Evolutionary conservation across 768 basidiomycete species (phyloP).

Genomic region (Collybiopsis confluens): DNA sequence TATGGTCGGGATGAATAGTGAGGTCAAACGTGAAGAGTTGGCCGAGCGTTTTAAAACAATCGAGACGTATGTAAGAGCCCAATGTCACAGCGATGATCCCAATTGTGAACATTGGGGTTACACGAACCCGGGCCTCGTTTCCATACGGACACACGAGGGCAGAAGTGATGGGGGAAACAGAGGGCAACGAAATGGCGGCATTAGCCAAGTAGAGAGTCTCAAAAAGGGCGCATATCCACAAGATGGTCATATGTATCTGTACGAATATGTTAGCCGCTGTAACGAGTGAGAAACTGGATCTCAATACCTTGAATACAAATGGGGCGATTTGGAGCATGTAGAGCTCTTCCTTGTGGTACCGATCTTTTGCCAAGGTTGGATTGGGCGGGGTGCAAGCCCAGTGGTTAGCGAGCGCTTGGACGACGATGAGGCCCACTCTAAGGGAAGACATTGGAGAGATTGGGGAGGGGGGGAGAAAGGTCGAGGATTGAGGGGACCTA

Average conservation of each 20-base stretch:
- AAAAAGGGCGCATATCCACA: constrained; percentile 46
- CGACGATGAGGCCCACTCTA: constrained; percentile 41
- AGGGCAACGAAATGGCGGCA: constrained; percentile 23
- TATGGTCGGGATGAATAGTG: constrained; percentile 48
- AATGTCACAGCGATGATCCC: constrained; percentile 39
- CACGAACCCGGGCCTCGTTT: constrained; percentile 21
- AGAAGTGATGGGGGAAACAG: constrained; percentile 28
- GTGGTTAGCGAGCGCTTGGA: constrained; percentile 49
- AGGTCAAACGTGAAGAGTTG: constrained; percentile 57
- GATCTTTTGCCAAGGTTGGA: constrained; percentile 42
- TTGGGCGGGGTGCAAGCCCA: constrained; percentile 55
- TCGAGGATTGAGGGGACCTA: neutral
- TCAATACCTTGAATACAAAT: constrained; percentile 46
- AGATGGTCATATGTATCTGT: constrained; percentile 45
- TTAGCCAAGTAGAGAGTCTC: constrained; percentile 44
- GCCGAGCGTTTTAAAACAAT: constrained; percentile 51
- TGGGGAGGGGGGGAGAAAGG: constrained; percentile 1
- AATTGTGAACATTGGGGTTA: constrained; percentile 40
- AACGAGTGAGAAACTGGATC: neutral
- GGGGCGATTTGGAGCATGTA: constrained; percentile 54
- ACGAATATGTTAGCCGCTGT: neutral
- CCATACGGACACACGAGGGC: constrained; percentile 26
- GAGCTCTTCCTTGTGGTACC: constrained; percentile 51
- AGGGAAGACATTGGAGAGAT: constrained; percentile 38
- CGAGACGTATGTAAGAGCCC: constrained; percentile 46